Conservation (phyloP, 768 basidiomycete genomes). For the Mycena vulgaris region DNA sequence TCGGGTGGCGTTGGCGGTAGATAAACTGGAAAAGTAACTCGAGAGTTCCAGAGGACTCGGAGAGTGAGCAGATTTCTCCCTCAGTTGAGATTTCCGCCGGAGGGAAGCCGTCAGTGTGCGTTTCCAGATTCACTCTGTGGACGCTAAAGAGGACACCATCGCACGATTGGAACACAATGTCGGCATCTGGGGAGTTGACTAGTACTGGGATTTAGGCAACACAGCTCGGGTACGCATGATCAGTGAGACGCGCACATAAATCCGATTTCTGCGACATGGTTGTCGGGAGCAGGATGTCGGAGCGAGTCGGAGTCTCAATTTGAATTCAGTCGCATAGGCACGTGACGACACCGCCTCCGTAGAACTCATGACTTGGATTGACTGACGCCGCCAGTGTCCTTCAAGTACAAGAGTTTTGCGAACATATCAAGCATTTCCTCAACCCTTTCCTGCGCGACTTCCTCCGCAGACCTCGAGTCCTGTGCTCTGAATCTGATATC, state of each 20-base stretch:
- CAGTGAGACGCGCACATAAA: neutral
- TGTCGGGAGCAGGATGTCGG: too few species aligned
- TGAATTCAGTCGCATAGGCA: too few species aligned
- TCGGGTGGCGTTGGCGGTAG: slow-evolving; percentile 23
- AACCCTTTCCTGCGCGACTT: too few species aligned
- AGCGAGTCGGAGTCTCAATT: too few species aligned
- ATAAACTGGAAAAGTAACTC: slow-evolving; percentile 29
- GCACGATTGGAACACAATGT: slow-evolving; percentile 26
- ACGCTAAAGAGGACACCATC: slow-evolving; percentile 30
- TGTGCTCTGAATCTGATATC: too few species aligned
- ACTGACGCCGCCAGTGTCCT: too few species aligned
- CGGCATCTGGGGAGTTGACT: slow-evolving; percentile 16
- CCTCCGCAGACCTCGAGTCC: too few species aligned
- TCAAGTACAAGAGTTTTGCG: too few species aligned
- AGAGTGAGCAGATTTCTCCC: slow-evolving; percentile 4
- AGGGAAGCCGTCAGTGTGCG: slow-evolving; percentile 28
- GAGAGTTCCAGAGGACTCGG: slow-evolving; percentile 10
- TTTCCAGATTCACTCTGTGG: slow-evolving; percentile 32
- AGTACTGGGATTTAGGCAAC: neutral
- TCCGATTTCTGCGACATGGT: neutral
- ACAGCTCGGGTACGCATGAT: neutral
- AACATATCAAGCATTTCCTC: too few species aligned
- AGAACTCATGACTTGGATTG: too few species aligned
- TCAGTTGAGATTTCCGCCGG: neutral
- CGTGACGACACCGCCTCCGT: too few species aligned